Percentiles rank a stretch among this genome's conserved stretches.
Evolutionary conservation across 371 early-diverging fungal genomes (phyloP).

Genomic region (Mucor indicus): DNA sequence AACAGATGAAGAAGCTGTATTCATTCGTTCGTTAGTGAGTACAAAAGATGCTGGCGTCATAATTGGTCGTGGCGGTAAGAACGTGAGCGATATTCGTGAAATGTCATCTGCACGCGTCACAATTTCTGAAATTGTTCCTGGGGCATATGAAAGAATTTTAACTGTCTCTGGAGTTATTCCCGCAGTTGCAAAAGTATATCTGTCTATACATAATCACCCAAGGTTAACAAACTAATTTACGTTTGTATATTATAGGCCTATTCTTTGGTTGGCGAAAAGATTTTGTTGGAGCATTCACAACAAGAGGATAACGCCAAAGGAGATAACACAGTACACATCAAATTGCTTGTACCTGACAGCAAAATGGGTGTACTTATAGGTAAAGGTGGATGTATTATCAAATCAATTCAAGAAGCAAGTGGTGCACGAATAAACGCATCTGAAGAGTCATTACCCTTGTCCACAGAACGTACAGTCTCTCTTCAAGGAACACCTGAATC

Average conservation of each 20-base stretch:
- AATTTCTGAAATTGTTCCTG: conserved; percentile 75
- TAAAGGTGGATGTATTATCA: conserved; percentile 83
- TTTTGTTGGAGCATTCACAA: conserved; percentile 51
- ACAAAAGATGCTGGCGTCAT: conserved; percentile 84
- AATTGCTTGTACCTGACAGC: conserved; percentile 69
- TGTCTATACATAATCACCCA: too few species aligned
- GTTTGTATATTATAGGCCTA: conserved; percentile 52
- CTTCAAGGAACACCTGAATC: conserved; percentile 80
- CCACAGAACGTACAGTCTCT: conserved; percentile 82
- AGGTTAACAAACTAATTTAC: too few species aligned
- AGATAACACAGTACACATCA: conserved; percentile 50
- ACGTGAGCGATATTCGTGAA: conserved; percentile 79
- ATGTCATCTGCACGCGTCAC: conserved; percentile 72
- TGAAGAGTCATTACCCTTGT: conserved; percentile 70
- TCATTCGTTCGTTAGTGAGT: conserved; percentile 73
- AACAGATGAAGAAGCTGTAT: conserved; percentile 5
- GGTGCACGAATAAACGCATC: conserved; percentile 83
- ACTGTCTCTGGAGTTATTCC: conserved; percentile 72
- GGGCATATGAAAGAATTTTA: conserved; percentile 73
- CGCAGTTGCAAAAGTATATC: conserved; percentile 70
- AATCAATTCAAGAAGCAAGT: conserved; percentile 83
- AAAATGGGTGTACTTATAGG: conserved; percentile 92
- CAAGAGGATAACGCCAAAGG: conserved; percentile 14
- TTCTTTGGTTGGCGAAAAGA: conserved; percentile 66
- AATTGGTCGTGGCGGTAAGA: conserved; percentile 81